Percentiles rank a stretch among this genome's conserved stretches.
phyloP scores from a whole-genome alignment of 1,284 basidiomycete species.

The Kwoniella shivajii region DNA sequence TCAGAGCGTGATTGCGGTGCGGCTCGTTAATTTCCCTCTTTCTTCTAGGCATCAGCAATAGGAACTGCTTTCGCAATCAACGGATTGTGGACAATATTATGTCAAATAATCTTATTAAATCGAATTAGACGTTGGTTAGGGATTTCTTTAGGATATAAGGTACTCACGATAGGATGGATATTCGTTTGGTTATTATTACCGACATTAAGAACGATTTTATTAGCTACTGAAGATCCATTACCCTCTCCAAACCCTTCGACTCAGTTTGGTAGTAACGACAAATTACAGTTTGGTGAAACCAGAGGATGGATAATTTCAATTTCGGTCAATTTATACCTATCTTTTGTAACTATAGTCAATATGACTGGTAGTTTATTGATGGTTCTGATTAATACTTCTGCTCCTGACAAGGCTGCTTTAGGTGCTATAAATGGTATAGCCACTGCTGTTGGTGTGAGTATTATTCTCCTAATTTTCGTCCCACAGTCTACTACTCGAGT shows the following conservation, averaged over 20 bases:
- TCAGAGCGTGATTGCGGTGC: too few species aligned
- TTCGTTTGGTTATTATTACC: slow-evolving; percentile 45
- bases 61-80: slow-evolving; percentile 49
- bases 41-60: slow-evolving; percentile 37
- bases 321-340: slow-evolving; percentile 40
- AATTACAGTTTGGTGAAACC: slow-evolving; percentile 21
- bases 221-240: slow-evolving; percentile 32
- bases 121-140: slow-evolving; percentile 42
- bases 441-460: slow-evolving; percentile 43
- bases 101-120: slow-evolving; percentile 47
- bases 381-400: slow-evolving; percentile 47
- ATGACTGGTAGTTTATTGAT: slow-evolving; percentile 41
- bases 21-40: too few species aligned
- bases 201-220: slow-evolving; percentile 34
- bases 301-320: slow-evolving; percentile 40
- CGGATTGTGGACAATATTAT: slow-evolving; percentile 47
- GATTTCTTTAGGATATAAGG: slow-evolving; percentile 39
- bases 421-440: slow-evolving; percentile 51
- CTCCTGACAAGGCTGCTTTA: slow-evolving; percentile 44
- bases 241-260: too few species aligned
- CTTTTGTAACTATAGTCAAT: slow-evolving; percentile 37
- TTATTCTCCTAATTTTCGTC: neutral
- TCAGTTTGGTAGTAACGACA: slow-evolving; percentile 8
- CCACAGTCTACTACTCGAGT: too few species aligned
- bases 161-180: slow-evolving; percentile 44